Evolutionary conservation across 2,329 filamentous ascomycete genomes (phyloP).

Genomic region (Xylaria sp.): DNA sequence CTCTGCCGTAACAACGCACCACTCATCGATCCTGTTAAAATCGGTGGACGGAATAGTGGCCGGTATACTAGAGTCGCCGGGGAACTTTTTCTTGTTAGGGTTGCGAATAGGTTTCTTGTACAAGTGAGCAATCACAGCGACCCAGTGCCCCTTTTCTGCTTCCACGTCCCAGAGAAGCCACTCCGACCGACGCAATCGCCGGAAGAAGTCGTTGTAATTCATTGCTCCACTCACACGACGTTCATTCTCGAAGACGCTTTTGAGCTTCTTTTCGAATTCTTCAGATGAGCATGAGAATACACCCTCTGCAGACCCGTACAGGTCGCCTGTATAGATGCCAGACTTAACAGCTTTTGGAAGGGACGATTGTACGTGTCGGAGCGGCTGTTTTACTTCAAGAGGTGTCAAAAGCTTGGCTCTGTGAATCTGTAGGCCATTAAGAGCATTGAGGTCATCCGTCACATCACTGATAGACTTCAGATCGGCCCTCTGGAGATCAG

Average conservation of each 20-base stretch:
- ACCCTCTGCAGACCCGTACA: constrained; percentile 20
- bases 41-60: background rate
- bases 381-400: constrained; percentile 32
- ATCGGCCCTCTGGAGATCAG: constrained; percentile 12
- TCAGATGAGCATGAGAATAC: constrained; percentile 26
- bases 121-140: constrained; percentile 34
- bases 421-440: constrained; percentile 32
- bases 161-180: constrained; percentile 37
- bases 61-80: background rate
- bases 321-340: constrained; percentile 30
- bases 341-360: constrained; percentile 23
- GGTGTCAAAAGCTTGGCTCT: constrained; percentile 12
- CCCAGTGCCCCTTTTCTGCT: constrained; percentile 30
- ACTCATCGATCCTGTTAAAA: constrained; percentile 27
- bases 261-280: background rate
- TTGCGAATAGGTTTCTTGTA: constrained; percentile 9
- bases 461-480: constrained; percentile 3
- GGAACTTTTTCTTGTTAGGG: constrained; percentile 3
- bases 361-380: constrained; percentile 28
- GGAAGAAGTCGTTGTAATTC: constrained; percentile 30
- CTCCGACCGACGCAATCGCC: constrained; percentile 25
- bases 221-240: constrained; percentile 1
- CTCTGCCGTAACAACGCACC: constrained; percentile 29
- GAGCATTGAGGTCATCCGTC: constrained; percentile 29
- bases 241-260: constrained; percentile 13